Evolutionary conservation across 2,329 filamentous ascomycete genomes (phyloP), one percentile per base, ranked within the genome.

Genomic region (Chrysoporthe puriensis): DNA sequence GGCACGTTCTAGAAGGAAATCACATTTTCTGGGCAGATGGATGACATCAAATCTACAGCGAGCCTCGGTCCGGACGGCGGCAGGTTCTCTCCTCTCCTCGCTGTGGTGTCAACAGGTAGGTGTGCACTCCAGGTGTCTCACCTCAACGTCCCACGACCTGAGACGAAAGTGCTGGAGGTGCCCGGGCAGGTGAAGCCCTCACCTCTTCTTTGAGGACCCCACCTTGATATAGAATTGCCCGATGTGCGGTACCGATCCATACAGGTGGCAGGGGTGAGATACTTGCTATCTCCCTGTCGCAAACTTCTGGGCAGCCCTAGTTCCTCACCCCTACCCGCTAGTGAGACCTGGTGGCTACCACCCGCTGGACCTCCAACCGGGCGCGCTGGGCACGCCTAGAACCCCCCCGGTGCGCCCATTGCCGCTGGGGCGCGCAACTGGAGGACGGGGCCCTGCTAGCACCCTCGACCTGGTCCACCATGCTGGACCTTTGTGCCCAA

Each of bases 391-490:
- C 32, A 54, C 50, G 50, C 50, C 50, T 32, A 13, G 50, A 54
- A 14, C 32, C 50, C 9, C 8, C 36, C 36, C 36, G 26, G 26
- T 26, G 26, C 26, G 48, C 48, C 13, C 50, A 32, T 13, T 32
- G 62, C 50, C 50, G 62, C 62, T 46, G 34, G 21, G 34, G 40
- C 32, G 43, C 40, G 36, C 18, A 32, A 56, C 50, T 34, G 50
- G 50, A 16, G 11, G 21, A 32, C 50, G 11, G 48, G 48, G 70
- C 70, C 62, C 69, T 66, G 66, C 64, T 67, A 67, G 56, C 70
- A 70, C 44, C 44, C 60, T 7, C 43, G n/a, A 36, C 56, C 64
- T 48, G 63, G 68, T 60, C 70, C 70, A 71, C 70, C 40, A 44
- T 32, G 32, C 21, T 54, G 40, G 26, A 26, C 36, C 52, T 64